Evolutionary conservation across 179 eudicot species (phyloP).

Genomic region (Heliamphora ciliata): DNA sequence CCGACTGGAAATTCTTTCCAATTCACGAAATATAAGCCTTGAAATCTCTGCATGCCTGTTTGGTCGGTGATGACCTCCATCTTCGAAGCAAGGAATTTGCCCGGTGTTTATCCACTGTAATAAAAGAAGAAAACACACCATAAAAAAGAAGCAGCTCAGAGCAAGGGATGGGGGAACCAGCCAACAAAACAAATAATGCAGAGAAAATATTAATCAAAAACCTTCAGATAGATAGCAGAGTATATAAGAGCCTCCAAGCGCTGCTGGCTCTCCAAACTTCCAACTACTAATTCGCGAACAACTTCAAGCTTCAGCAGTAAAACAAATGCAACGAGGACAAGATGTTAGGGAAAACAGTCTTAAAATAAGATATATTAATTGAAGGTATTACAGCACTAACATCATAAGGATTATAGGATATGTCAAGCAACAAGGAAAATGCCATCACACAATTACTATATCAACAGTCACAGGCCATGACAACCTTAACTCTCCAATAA

Average conservation of each 20-base stretch:
- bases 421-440: background rate
- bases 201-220: conserved; percentile 18
- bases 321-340: conserved; percentile 26
- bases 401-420: background rate
- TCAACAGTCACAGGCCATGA: background rate
- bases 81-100: conserved; percentile 93
- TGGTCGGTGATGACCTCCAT: conserved; percentile 94
- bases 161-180: background rate
- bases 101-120: conserved; percentile 98
- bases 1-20: conserved; percentile 62
- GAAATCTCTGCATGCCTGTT: conserved; percentile 97
- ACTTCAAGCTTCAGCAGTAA: conserved; percentile 71
- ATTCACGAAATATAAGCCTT: conserved; percentile 81
- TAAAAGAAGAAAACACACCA: conserved; percentile 2
- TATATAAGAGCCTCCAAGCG: conserved; percentile 78
- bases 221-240: conserved; percentile 91
- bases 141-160: background rate
- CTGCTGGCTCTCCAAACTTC: conserved; percentile 40
- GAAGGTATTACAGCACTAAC: background rate
- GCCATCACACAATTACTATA: background rate
- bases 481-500: background rate
- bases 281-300: conserved; percentile 74
- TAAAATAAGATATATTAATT: background rate
- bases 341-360: conserved; percentile 8
- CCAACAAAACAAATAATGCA: background rate